Conservation (phyloP, 2,329 filamentous ascomycete species). For the Xylaria sp. region DNA sequence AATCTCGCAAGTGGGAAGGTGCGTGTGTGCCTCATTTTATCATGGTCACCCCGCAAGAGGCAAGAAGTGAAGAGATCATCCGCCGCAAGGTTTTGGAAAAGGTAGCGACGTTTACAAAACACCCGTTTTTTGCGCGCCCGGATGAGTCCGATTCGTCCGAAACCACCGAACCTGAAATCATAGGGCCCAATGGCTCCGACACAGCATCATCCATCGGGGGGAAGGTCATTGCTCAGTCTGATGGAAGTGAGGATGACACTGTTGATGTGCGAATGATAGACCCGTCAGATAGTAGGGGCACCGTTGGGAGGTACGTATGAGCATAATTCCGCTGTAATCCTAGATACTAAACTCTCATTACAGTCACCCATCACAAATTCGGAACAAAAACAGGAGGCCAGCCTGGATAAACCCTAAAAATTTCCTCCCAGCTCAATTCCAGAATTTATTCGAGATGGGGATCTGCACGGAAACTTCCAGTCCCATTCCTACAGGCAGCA, state of each 20-base stretch:
- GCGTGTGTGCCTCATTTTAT: constrained; percentile 72
- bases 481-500: constrained; percentile 76
- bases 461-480: constrained; percentile 69
- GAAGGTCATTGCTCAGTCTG: constrained; percentile 77
- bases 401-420: constrained; percentile 63
- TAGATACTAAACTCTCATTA: constrained; percentile 44
- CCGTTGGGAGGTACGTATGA: constrained; percentile 46
- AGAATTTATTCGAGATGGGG: constrained; percentile 80
- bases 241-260: constrained; percentile 89
- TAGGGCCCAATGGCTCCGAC: constrained; percentile 68
- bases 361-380: constrained; percentile 48
- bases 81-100: constrained; percentile 82
- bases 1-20: constrained; percentile 51
- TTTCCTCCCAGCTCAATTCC: constrained; percentile 71
- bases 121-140: constrained; percentile 67
- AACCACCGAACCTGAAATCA: constrained; percentile 72
- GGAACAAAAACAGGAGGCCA: constrained; percentile 62
- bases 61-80: constrained; percentile 73
- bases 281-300: constrained; percentile 53
- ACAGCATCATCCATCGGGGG: constrained; percentile 71
- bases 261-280: constrained; percentile 91
- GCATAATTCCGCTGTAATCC: constrained; percentile 6
- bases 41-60: constrained; percentile 78
- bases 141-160: constrained; percentile 61
- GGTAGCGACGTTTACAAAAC: constrained; percentile 79